Evolutionary conservation across 2,329 filamentous ascomycete genomes (phyloP), one percentile per base, ranked within the genome.

Genomic region (Fusarium bulbicola): DNA sequence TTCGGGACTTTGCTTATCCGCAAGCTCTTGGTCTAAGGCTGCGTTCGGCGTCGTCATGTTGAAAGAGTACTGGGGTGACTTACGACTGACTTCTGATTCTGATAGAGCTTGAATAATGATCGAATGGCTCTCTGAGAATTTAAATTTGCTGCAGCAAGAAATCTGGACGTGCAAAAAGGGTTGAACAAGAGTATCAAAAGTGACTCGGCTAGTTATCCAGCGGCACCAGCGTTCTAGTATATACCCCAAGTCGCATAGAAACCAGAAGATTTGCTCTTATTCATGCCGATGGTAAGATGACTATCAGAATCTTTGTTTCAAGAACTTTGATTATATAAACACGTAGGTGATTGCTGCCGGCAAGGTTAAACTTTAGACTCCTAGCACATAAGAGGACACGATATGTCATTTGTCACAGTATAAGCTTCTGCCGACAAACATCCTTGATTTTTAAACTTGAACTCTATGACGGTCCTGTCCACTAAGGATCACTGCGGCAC

Each of bases 61-160:
- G 32, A 7, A 32, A 32, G 5, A 14, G 32, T 7, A 32, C 32
- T 32, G 5, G 32, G 32, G 13, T 32, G 0, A 32, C 32, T 32
- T 1, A 32, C 13, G 32, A 32, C 13, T 32, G 32, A 7, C 32
- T 32, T 32, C 13, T 14, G 13, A 32, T 7, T 7, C 14, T 12
- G 1, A 14, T 32, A 32, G 0, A 0, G 0, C 32, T 0, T 32
- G 32, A 32, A 15, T 32, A 13, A 40, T 16, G 34, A 8, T 7
- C 34, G 0, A 73, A 26, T 56, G 46, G 5, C 26, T 12, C 14
- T 72, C 34, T 5, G 59, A 52, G 20, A 63, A 4, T 4, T 26
- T 4, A 3, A 12, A 24, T 20, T 40, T 24, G 14, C 5, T 11
- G 21, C 32, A 9, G 30, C 53, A 58, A 30, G 53, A 37, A 10